A percentile compares a stretch with the other conserved stretches of the same genome.
These are phyloP conservation scores for Vaccinium darrowii DNA, from an alignment of 148 eudicot species.

Conservation along the genomic window DNA sequence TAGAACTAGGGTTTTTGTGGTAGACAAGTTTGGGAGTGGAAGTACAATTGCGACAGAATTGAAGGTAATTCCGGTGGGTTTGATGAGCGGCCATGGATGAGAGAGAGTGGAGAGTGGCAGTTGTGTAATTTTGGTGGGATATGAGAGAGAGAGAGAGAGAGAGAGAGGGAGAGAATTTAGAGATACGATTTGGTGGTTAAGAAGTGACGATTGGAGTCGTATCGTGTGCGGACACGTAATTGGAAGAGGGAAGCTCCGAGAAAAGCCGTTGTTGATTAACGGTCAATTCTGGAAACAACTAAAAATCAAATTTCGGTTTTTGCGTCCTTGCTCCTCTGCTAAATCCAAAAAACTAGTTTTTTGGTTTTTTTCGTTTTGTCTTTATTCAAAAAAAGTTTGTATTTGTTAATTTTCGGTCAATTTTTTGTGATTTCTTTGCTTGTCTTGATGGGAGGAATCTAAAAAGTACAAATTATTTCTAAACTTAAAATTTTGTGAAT, in stretches of 20 bases:
- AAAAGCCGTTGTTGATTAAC: constrained; percentile 12
- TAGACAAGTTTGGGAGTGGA: constrained; percentile 18
- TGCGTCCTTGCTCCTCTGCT: too few species aligned
- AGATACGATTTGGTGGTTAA: constrained; percentile 12
- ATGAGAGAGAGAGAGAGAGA: neutral
- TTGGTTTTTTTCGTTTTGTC: too few species aligned
- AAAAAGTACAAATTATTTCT: too few species aligned
- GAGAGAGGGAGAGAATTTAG: neutral
- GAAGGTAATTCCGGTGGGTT: constrained; percentile 15
- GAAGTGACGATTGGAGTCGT: neutral
- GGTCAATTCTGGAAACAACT: constrained; percentile 3
- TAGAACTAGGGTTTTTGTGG: constrained; percentile 22
- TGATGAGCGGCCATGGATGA: constrained; percentile 40
- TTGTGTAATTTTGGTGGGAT: constrained; percentile 12
- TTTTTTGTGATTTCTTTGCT: too few species aligned
- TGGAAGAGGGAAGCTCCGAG: constrained; percentile 9
- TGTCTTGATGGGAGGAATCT: too few species aligned
- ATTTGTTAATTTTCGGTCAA: too few species aligned
- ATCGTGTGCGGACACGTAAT: constrained; percentile 11
- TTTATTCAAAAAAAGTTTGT: too few species aligned
- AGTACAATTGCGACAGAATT: constrained; percentile 8
- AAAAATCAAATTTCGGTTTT: neutral
- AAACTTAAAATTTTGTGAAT: too few species aligned
- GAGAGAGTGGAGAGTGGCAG: constrained; percentile 14
- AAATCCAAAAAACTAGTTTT: too few species aligned